Base-by-base conservation (phyloP, 2,329 filamentous ascomycete species). In the Cladosporium sphaerospermum region DNA sequence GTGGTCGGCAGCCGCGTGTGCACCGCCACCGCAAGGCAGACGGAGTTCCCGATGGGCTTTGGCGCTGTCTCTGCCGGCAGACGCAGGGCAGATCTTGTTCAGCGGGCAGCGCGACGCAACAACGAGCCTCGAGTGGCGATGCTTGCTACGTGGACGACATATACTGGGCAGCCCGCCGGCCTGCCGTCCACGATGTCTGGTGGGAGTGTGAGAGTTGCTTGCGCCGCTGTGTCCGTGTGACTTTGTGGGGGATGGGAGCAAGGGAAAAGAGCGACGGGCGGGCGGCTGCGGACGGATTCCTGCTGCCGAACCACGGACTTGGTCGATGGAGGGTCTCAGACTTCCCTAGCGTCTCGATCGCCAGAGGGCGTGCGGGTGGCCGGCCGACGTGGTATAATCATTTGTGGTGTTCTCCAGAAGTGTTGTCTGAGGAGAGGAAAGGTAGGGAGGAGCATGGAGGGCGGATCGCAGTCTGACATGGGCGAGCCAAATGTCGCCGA, bases 91-190 rank as follows among this genome's bases (percentile, higher is more conserved):
- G 48, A 43, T 51, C 13, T 37, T 34, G 39, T 28, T 42, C 47
- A 50, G 48, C 48, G 19, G 32, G 18, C 40, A 37, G 18, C 13
- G 14, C 36, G 6, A 32, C 40, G 48, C 48, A 51, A 10, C n/a
- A 14, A 36, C 28, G 32, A 34, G 48, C 18, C 48, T 16, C 23
- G 36, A 14, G 48, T 51, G 48, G 48, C 48, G 28, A 46, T 32
- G 23, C 19, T 13, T 34, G 50, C 41, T 41, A 46, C 50, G 50
- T 53, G 50, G 50, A 40, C 36, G 42, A 45, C 32, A 40, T 52
- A 52, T 45, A 52, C 45, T 52, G 49, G 49, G 23, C 28, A 39
- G 36, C 13, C n/a, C 14, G 10, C 28, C 28, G 39, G 47, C 37
- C 37, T 36, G 37, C 16, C 19, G 43, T 31, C 23, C 23, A 28